These are phyloP conservation scores for Jacaranda copaia DNA, from an alignment of 257 asterid genomes.

Conservation along the genomic window DNA sequence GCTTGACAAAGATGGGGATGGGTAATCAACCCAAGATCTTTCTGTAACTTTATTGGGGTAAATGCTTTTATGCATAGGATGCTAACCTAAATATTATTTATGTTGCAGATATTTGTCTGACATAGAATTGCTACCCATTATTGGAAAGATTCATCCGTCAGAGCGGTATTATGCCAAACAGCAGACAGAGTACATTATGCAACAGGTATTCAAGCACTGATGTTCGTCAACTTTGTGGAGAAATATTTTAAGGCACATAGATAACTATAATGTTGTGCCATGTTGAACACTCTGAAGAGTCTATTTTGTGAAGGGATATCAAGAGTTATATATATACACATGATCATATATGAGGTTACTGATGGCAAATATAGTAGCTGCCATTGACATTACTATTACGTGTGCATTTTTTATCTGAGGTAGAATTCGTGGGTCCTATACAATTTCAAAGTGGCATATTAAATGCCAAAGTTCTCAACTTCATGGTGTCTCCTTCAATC, in stretches of 20 bases:
- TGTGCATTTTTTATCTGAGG: slow-evolving; percentile 6
- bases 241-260: slow-evolving; percentile 6
- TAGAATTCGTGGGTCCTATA: background rate
- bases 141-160: slow-evolving; percentile 90
- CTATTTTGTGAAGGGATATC: slow-evolving; percentile 17
- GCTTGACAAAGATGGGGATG: slow-evolving; percentile 94
- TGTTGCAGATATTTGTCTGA: slow-evolving; percentile 75
- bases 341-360: slow-evolving; percentile 5
- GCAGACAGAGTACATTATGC: slow-evolving; percentile 85
- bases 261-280: background rate
- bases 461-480: background rate
- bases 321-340: background rate
- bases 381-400: background rate
- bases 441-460: background rate
- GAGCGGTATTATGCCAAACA: slow-evolving; percentile 90
- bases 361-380: background rate
- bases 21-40: slow-evolving; percentile 54
- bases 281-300: slow-evolving; percentile 24
- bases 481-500: background rate
- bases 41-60: slow-evolving; percentile 14
- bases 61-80: slow-evolving; percentile 23
- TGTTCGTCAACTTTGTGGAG: slow-evolving; percentile 21
- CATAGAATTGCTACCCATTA: slow-evolving; percentile 75
- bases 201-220: slow-evolving; percentile 65
- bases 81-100: slow-evolving; percentile 26